phyloP scores from a whole-genome alignment of 2,329 filamentous ascomycete genomes.

The Penicillium capsulatum region DNA sequence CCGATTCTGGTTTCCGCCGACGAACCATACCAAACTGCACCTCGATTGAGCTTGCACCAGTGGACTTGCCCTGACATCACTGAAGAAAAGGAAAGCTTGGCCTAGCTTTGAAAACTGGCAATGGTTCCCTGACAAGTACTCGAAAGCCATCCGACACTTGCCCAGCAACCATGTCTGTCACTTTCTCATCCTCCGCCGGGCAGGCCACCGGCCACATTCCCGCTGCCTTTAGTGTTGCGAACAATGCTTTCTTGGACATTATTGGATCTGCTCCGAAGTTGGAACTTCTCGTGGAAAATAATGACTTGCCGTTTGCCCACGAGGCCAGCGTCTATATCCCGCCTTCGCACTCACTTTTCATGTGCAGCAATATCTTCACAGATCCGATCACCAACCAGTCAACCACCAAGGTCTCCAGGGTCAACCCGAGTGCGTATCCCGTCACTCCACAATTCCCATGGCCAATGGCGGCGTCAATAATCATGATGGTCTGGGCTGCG shows the following conservation, averaged over 20 bases:
- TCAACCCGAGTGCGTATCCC: slow-evolving; percentile 9
- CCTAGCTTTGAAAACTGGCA: slow-evolving; percentile 1
- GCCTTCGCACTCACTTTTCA: slow-evolving; percentile 33
- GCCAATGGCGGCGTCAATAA: slow-evolving; percentile 51
- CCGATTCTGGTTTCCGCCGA: no score
- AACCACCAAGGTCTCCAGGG: slow-evolving; percentile 20
- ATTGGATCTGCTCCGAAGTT: slow-evolving; percentile 37
- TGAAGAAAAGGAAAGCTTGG: no score
- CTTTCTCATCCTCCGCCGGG: neutral
- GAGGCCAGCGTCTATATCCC: slow-evolving; percentile 45
- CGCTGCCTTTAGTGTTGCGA: slow-evolving; percentile 21
- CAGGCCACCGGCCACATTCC: slow-evolving; percentile 15
- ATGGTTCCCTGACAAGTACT: neutral
- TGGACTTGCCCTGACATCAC: no score
- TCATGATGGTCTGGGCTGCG: slow-evolving; percentile 42
- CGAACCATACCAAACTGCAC: no score
- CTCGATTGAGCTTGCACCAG: no score
- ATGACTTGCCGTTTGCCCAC: slow-evolving; percentile 47
- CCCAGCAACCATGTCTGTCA: slow-evolving; percentile 3
- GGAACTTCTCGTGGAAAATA: slow-evolving; percentile 38
- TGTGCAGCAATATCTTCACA: slow-evolving; percentile 38
- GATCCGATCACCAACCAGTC: slow-evolving; percentile 16
- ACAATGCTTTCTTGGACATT: slow-evolving; percentile 27
- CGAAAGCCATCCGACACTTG: no score
- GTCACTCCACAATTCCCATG: slow-evolving; percentile 38